Evolutionary conservation across 345 rosid genomes (phyloP).

Genomic region (Gossypium australe): DNA sequence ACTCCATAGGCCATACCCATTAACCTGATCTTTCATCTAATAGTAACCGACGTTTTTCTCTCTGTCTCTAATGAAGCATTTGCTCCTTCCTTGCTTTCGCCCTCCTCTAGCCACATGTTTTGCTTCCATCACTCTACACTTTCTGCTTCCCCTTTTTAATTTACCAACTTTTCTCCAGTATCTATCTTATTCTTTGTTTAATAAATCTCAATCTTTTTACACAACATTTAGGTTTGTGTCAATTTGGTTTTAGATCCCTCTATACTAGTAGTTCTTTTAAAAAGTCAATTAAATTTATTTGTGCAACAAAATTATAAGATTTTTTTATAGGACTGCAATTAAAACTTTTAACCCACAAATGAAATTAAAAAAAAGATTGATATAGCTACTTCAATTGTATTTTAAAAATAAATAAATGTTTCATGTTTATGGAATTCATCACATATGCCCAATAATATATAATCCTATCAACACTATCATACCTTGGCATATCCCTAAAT

Average conservation of each 20-base stretch:
- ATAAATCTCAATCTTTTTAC: no score
- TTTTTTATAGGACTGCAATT: no score
- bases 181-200: no score
- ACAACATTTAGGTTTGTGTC: no score
- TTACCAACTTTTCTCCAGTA: not conserved
- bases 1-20: not conserved
- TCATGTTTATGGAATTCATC: no score
- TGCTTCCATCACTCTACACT: not conserved
- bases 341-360: no score
- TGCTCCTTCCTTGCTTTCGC: not conserved
- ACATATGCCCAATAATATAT: no score
- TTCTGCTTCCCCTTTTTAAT: not conserved
- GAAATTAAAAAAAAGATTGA: no score
- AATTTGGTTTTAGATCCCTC: not conserved
- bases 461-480: not conserved
- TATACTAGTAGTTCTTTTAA: not conserved
- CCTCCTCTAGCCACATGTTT: slow-evolving; percentile 8
- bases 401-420: no score
- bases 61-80: not conserved
- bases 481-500: not conserved
- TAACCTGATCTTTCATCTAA: slow-evolving; percentile 16
- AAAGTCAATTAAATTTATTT: no score
- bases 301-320: no score
- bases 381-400: no score
- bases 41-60: slow-evolving; percentile 26